Conservation (phyloP, 208 protist genomes). For the Herpetomonas muscarum region DNA sequence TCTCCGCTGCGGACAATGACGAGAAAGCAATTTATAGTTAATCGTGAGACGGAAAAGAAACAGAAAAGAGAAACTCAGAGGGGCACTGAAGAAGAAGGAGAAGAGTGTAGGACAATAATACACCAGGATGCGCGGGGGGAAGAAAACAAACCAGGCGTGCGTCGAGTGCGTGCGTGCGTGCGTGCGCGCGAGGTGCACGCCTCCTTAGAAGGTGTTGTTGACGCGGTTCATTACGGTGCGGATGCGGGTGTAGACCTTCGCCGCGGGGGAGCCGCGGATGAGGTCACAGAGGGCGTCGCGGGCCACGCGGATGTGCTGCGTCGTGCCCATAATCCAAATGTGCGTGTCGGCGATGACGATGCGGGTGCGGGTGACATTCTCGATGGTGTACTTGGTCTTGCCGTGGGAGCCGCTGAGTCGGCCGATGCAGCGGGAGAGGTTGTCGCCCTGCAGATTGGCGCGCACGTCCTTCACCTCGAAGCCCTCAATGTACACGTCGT, state of each 20-base stretch:
- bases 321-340: conserved; percentile 99
- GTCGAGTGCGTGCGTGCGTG: too few species aligned
- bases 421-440: conserved; percentile 97
- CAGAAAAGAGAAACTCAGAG: neutral
- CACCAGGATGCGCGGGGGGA: neutral
- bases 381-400: conserved; percentile 99
- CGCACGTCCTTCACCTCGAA: conserved; percentile 99
- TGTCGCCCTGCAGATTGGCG: conserved; percentile 88
- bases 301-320: conserved; percentile 97
- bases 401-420: conserved; percentile 99
- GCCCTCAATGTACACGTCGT: conserved; percentile 99
- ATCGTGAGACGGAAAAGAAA: neutral
- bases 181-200: too few species aligned
- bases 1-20: too few species aligned
- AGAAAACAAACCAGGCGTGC: too few species aligned
- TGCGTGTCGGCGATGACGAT: conserved; percentile 99
- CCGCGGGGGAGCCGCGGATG: conserved; percentile 95
- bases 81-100: neutral
- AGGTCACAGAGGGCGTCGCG: conserved; percentile 97
- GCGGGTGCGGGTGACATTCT: conserved; percentile 99
- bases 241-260: conserved; percentile 97
- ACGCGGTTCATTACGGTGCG: conserved; percentile 93
- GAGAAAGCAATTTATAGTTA: conserved; percentile 9
- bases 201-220: conserved; percentile 91
- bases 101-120: neutral